Base-by-base conservation (phyloP, 306 rosid species). In the Quercus rubra region DNA sequence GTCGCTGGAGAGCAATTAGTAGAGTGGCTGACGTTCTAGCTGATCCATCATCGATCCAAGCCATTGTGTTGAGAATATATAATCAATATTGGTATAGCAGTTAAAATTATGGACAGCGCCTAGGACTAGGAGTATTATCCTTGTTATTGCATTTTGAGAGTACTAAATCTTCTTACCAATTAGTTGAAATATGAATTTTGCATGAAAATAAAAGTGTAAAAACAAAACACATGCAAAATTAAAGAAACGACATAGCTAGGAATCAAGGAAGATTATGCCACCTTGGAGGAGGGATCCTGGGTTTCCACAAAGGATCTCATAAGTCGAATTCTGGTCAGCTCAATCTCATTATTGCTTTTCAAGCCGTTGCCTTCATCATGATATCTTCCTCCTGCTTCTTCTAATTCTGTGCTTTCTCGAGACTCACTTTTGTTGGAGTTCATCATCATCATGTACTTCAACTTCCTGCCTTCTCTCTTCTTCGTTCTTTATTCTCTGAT, bases 231-330 rank as follows among this genome's bases (percentile, higher is more conserved):
- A 15, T 28, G 31, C 31, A 28, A 28, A 28, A 28, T 28, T 28
- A 28, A 28, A 28, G 31, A 8, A 56, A 56, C 7, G 25, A 56
- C 62, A n/a, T 7, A 3, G 31, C 31, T 28, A 61, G 43, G 43
- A 38, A 38, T 38, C 6, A 38, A 61, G 7, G 33, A 61, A 9
- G 67, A 61, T 7, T 23, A 23, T 23, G 15, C 0, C 2, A 75
- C 84, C 76, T 80, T 46, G 76, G 80, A 69, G 57, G 80, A 80
- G 54, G 84, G 79, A 57, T 80, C 80, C 70, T 75, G 76, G 9
- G n/a, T 33, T 70, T 80, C 80, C 13, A 75, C 80, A 69, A 58
- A 30, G 28, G 43, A 76, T 80, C 84, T 75, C 80, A 80, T 80
- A 0, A 80, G 71, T 15, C 46, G 67, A 58, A 10, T 58, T 75